phyloP scores from a whole-genome alignment of 768 basidiomycete species.

The Coprinellus aureogranulatus region DNA sequence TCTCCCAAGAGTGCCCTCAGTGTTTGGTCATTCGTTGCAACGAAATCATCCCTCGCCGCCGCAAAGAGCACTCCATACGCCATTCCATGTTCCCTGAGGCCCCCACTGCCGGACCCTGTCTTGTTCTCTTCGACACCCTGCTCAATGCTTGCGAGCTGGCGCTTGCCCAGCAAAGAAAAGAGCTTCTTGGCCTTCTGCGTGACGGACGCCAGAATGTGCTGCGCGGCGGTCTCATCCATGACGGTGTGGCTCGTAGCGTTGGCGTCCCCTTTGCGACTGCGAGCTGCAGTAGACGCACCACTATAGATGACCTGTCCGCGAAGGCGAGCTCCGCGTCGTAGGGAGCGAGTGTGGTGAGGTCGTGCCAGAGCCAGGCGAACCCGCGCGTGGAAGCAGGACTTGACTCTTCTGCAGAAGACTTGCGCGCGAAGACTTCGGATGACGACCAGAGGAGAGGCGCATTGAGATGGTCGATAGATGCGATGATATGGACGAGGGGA shows the following conservation, averaged over 20 bases:
- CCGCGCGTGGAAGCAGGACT: constrained; percentile 38
- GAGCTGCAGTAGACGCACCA: constrained; percentile 48
- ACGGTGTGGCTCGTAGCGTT: constrained; percentile 34
- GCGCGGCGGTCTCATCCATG: constrained; percentile 74
- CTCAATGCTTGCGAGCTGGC: constrained; percentile 64
- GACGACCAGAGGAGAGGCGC: constrained; percentile 82
- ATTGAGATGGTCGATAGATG: constrained; percentile 85
- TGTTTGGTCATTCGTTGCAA: constrained; percentile 86
- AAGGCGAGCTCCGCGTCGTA: constrained; percentile 78
- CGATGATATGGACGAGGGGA: constrained; percentile 75
- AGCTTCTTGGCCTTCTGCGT: constrained; percentile 84
- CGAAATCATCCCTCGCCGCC: constrained; percentile 75
- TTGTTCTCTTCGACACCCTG: constrained; percentile 28
- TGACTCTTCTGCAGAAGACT: constrained; percentile 22
- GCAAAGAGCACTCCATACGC: constrained; percentile 70
- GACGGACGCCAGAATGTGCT: constrained; percentile 83
- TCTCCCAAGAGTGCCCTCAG: constrained; percentile 81
- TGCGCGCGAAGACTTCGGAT: constrained; percentile 58
- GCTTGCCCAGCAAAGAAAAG: constrained; percentile 66
- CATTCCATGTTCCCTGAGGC: constrained; percentile 54
- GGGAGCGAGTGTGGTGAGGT: constrained; percentile 78
- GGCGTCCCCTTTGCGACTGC: constrained; percentile 32
- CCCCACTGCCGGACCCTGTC: constrained; percentile 20
- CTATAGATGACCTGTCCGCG: constrained; percentile 61
- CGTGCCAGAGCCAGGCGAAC: constrained; percentile 84